Conservation (phyloP, 371 early-diverging fungal genomes). For the Mortierella sp. region DNA sequence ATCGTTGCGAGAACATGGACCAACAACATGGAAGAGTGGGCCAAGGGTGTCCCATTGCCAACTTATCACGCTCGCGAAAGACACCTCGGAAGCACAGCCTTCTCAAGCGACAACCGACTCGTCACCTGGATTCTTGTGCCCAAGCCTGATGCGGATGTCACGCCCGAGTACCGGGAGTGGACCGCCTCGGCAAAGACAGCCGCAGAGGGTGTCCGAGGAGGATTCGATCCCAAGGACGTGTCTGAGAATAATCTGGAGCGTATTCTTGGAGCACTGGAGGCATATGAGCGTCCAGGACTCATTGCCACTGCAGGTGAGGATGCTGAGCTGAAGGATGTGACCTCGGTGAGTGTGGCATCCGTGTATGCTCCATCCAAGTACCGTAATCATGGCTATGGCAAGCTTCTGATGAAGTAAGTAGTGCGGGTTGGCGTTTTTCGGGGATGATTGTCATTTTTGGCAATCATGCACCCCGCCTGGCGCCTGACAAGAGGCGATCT, state of each 20-base stretch:
- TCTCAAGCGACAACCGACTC: conserved; percentile 45
- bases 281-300: conserved; percentile 51
- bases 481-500: too few species aligned
- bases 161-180: conserved; percentile 8
- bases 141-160: conserved; percentile 19
- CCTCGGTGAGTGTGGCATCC: conserved; percentile 51
- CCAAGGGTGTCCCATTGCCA: conserved; percentile 42
- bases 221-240: conserved; percentile 15
- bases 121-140: conserved; percentile 56
- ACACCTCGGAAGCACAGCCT: conserved; percentile 33
- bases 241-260: conserved; percentile 23
- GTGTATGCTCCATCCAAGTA: conserved; percentile 55
- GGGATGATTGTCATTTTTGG: conserved; percentile 8
- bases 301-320: conserved; percentile 13
- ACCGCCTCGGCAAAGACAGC: background rate
- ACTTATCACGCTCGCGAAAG: conserved; percentile 53
- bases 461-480: conserved; percentile 1
- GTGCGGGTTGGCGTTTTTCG: background rate
- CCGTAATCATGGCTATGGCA: conserved; percentile 55
- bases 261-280: conserved; percentile 49
- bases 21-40: conserved; percentile 56
- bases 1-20: conserved; percentile 49
- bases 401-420: conserved; percentile 45
- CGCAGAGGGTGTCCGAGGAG: conserved; percentile 2
- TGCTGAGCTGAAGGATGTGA: conserved; percentile 27